Evolutionary conservation across 139 green algal genomes (phyloP).

Genomic region (Chlorella sp.): DNA sequence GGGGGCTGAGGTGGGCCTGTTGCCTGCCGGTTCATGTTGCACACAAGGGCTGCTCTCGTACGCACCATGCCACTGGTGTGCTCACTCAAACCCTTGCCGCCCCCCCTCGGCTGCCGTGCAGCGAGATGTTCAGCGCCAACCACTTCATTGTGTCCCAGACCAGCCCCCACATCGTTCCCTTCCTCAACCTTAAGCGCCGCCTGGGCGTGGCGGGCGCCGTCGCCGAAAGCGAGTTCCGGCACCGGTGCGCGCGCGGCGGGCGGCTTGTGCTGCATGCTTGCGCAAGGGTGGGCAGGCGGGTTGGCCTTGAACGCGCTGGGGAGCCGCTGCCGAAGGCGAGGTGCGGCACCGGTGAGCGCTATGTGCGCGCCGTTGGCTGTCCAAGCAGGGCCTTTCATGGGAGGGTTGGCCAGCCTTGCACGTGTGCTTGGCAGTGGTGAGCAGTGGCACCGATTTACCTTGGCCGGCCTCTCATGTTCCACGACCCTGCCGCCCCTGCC

Average conservation of each 20-base stretch:
- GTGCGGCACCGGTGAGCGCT: conserved; percentile 71
- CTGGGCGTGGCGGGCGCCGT: conserved; percentile 73
- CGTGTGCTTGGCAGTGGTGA: too few relatives aligned
- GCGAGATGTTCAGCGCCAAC: conserved; percentile 96
- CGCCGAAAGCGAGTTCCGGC: conserved; percentile 87
- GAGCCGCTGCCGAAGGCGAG: conserved; percentile 82
- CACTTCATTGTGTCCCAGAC: conserved; percentile 93
- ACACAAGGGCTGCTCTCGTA: neutral
- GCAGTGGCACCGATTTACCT: too few relatives aligned
- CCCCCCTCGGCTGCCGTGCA: conserved; percentile 48
- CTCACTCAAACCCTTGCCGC: neutral
- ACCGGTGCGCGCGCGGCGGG: conserved; percentile 66
- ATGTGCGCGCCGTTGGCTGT: too few relatives aligned
- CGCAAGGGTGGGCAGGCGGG: too few relatives aligned
- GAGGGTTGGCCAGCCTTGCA: too few relatives aligned
- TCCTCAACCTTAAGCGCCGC: conserved; percentile 80
- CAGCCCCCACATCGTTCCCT: conserved; percentile 90
- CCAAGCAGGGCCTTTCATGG: too few relatives aligned
- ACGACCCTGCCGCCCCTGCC: neutral
- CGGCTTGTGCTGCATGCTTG: too few relatives aligned
- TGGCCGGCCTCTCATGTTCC: too few relatives aligned
- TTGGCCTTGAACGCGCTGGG: too few relatives aligned
- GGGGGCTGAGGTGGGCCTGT: conserved; percentile 50
- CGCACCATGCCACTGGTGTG: neutral
- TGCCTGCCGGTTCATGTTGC: neutral